Base-by-base conservation (phyloP, 2,329 filamentous ascomycete species). In the Nakataea oryzae region DNA sequence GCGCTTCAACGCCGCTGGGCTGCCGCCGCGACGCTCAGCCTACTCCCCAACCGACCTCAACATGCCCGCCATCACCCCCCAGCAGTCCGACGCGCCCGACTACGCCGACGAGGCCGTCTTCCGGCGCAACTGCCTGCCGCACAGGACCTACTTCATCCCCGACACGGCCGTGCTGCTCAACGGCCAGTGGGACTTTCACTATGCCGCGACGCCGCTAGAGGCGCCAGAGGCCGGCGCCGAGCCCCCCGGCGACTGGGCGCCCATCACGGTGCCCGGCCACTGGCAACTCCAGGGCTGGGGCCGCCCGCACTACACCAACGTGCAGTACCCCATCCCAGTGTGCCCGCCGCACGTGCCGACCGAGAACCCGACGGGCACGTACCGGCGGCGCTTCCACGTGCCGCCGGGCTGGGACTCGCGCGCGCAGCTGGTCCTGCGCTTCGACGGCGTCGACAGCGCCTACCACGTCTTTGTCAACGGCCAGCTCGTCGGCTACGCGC, bases 211-310 rank as follows among this genome's bases (percentile, higher is more conserved):
- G 9, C 79, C 80, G 0, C 66, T 75, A 9, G 75, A 79, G 61
- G 78, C 80, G 0, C 79, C 81, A 26, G 72, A 75, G 50, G 65
- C 28, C 9, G 26, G 6, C 7, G 66, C 62, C 14, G 63, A 61
- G 26, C 60, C 64, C 9, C 64, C 67, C 3, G 64, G 65, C 70
- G 74, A 61, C 66, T 84, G 82, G 78, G 72, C 74, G 26, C 74
- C 73, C 54, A 85, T 86, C 64, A 72, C 79, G 13, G 87, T 90
- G 0, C 87, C 87, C 0, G 84, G 84, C 3, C 83, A 86, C 68
- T 90, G 87, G 87, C 87, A 90, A 71, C 74, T 88, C 5, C 84
- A 90, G 71, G 87, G 86, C 29, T 84, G 86, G 68, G 86, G 86
- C 14, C 72, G 76, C 60, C 87, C 87, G 0, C 84, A 86, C 65